Percentiles rank a stretch among this genome's conserved stretches.
phyloP scores from a whole-genome alignment of 108 stramenopile genomes.

The Cyclostephanos invisitatus region DNA sequence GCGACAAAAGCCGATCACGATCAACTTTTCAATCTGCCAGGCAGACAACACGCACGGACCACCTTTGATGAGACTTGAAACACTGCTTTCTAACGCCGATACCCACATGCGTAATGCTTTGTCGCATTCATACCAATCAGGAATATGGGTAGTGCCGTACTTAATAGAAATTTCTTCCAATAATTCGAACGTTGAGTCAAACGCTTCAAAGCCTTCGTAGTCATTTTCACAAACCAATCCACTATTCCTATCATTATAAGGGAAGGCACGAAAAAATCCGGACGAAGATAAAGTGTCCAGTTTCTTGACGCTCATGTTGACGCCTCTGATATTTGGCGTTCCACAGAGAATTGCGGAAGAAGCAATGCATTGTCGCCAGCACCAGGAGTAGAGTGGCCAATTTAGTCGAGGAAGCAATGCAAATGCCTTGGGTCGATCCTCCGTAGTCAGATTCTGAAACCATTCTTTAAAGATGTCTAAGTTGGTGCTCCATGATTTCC shows the following conservation, averaged over 20 bases:
- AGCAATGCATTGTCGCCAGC: slow-evolving; percentile 35
- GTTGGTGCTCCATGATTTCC: slow-evolving; percentile 24
- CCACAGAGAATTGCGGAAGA: slow-evolving; percentile 35
- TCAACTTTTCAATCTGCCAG: slow-evolving; percentile 44
- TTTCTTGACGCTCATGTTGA: slow-evolving; percentile 37
- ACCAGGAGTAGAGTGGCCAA: slow-evolving; percentile 39
- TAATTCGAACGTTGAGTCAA: slow-evolving; percentile 21
- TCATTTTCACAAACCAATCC: slow-evolving; percentile 34
- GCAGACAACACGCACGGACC: slow-evolving; percentile 35
- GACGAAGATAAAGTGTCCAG: slow-evolving; percentile 22
- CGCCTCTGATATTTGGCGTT: slow-evolving; percentile 30
- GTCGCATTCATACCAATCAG: slow-evolving; percentile 22
- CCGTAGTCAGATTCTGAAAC: slow-evolving; percentile 11
- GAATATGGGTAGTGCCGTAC: slow-evolving; percentile 39
- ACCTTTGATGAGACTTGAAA: slow-evolving; percentile 27
- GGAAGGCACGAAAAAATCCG: slow-evolving; percentile 37
- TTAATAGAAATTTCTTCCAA: slow-evolving; percentile 34
- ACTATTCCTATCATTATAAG: slow-evolving; percentile 27
- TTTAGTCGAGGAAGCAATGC: slow-evolving; percentile 10
- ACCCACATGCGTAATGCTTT: slow-evolving; percentile 27
- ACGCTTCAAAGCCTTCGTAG: slow-evolving; percentile 32
- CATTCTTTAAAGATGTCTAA: slow-evolving; percentile 24
- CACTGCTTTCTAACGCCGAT: slow-evolving; percentile 16
- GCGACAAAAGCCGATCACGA: slow-evolving; percentile 41
- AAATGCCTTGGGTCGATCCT: slow-evolving; percentile 11